phyloP scores from a whole-genome alignment of 805 yeast genomes.

The Ogataea minuta region DNA sequence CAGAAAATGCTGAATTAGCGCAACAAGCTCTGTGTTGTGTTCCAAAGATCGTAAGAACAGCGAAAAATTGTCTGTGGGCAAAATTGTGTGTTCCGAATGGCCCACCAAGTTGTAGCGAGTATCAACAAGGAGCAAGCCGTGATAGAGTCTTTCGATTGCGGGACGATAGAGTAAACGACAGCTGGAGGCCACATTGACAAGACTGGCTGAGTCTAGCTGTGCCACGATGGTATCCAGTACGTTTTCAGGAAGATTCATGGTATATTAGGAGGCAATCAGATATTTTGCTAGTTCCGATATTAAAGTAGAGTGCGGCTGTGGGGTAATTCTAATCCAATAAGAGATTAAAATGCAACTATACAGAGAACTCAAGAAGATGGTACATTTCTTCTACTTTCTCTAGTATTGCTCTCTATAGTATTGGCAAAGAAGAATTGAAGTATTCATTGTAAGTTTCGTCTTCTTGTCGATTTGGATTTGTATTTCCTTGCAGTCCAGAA shows the following conservation, averaged over 20 bases:
- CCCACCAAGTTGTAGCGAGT: conserved; percentile 6
- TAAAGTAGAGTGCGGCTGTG: conserved; percentile 6
- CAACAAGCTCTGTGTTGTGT: conserved; percentile 2
- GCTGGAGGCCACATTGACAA: conserved; percentile 13
- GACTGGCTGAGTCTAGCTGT: conserved; percentile 1
- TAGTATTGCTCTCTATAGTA: no score
- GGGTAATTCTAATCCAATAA: no score
- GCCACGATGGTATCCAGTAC: conserved; percentile 13
- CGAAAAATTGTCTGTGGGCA: conserved; percentile 6
- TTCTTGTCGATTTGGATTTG: no score
- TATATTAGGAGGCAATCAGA: neutral
- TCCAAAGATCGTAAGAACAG: conserved; percentile 9
- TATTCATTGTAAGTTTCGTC: no score
- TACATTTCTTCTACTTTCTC: no score
- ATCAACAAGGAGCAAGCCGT: conserved; percentile 17
- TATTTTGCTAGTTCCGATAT: no score
- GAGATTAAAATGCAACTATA: no score
- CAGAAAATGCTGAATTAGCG: conserved; percentile 14
- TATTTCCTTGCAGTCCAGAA: no score
- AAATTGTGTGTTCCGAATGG: conserved; percentile 4
- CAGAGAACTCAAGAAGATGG: no score
- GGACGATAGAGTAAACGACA: conserved; percentile 8
- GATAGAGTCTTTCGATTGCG: conserved; percentile 15
- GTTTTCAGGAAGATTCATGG: conserved; percentile 15
- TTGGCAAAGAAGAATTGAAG: no score